A percentile compares a stretch with the other conserved stretches of the same genome.
These are phyloP conservation scores for Dunaliella primolecta DNA, from an alignment of 139 green algal species.

Conservation along the genomic window DNA sequence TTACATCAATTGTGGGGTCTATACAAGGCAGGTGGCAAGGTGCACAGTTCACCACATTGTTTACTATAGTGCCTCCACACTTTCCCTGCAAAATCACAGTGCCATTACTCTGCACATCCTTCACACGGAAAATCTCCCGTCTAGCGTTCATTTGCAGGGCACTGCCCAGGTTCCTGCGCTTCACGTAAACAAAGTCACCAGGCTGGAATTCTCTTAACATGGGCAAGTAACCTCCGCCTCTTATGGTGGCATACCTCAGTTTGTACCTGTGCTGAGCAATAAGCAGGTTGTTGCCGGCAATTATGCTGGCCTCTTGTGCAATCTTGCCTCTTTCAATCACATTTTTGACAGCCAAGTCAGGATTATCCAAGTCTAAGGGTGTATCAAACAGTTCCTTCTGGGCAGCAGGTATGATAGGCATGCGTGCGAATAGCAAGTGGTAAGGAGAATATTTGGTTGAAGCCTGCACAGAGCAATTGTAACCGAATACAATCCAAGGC, in stretches of 20 bases:
- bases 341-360: background rate
- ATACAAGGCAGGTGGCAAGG: too few species aligned
- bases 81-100: background rate
- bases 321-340: background rate
- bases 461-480: too few species aligned
- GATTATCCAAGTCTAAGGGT: background rate
- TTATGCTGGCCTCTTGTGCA: background rate
- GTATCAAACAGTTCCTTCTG: background rate
- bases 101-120: background rate
- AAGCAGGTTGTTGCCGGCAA: background rate
- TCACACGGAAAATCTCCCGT: background rate
- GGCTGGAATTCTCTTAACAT: background rate
- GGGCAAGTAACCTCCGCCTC: slow-evolving; percentile 8
- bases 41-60: too few species aligned
- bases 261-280: slow-evolving; percentile 15
- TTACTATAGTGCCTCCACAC: too few species aligned
- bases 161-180: background rate
- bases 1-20: too few species aligned
- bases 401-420: background rate
- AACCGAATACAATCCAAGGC: too few species aligned
- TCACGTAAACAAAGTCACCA: slow-evolving; percentile 21
- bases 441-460: too few species aligned
- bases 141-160: background rate
- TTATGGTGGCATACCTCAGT: slow-evolving; percentile 8
- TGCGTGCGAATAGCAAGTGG: too few species aligned